Evolutionary conservation across 1,284 basidiomycete species (phyloP).

Genomic region (Leccinum cinnamomeum): DNA sequence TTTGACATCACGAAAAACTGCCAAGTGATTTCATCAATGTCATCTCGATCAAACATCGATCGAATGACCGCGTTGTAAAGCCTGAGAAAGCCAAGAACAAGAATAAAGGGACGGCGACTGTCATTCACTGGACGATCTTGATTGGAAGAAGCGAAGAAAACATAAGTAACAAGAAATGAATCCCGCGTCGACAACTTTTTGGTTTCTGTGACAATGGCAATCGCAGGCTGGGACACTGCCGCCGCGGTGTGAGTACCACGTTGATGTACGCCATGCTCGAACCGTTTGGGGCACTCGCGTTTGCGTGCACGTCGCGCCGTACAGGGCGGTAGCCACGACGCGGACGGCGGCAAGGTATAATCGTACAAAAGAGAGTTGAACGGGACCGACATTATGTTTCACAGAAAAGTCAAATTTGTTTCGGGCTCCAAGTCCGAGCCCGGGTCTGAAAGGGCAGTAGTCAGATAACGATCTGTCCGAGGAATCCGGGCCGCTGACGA

Average conservation of each 20-base stretch:
- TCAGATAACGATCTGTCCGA: background rate
- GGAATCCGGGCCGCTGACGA: background rate
- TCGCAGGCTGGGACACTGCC: background rate
- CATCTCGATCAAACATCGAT: background rate
- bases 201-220: background rate
- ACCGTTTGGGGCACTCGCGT: slow-evolving; percentile 9
- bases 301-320: slow-evolving; percentile 16
- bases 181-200: background rate
- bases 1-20: slow-evolving; percentile 13
- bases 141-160: background rate
- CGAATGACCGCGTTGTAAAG: background rate
- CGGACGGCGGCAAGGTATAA: slow-evolving; percentile 1
- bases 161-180: background rate
- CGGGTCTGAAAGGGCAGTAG: background rate
- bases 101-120: background rate
- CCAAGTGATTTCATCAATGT: background rate
- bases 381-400: background rate
- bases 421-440: background rate
- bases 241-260: background rate
- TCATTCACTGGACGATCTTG: slow-evolving; percentile 9
- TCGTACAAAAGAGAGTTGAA: background rate
- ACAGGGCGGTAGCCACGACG: background rate
- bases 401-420: background rate
- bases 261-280: background rate
- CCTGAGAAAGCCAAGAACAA: background rate